A percentile compares a stretch with the other conserved stretches of the same genome.
phyloP scores from a whole-genome alignment of 139 green algal species.

The Haematococcus sp. region DNA sequence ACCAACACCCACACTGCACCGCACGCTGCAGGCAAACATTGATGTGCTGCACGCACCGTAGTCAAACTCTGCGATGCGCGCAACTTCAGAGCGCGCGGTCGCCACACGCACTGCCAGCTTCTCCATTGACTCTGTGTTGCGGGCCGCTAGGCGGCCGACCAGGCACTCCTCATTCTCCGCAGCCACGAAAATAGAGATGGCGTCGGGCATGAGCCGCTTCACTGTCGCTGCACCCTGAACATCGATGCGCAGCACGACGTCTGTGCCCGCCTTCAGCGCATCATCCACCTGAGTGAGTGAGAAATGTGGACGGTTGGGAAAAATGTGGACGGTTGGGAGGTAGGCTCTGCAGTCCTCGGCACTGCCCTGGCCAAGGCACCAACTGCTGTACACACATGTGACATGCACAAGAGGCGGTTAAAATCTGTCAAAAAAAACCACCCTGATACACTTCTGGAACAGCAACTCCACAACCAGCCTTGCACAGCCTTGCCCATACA shows the following conservation, averaged over 20 bases:
- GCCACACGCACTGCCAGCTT: conserved; percentile 11
- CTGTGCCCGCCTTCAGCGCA: conserved; percentile 65
- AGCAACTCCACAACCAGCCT: too few species aligned
- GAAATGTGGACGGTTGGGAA: background rate
- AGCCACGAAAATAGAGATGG: conserved; percentile 85
- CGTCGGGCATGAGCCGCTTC: conserved; percentile 70
- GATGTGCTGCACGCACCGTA: background rate
- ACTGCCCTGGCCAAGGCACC: background rate
- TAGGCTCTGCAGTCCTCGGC: too few species aligned
- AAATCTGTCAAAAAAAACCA: too few species aligned
- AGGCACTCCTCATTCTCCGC: conserved; percentile 81
- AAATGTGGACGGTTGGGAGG: too few species aligned
- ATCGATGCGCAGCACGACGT: conserved; percentile 93
- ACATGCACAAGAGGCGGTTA: too few species aligned
- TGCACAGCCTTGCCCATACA: too few species aligned
- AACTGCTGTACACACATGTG: too few species aligned
- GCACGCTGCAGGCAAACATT: background rate
- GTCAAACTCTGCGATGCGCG: conserved; percentile 12
- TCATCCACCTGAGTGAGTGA: conserved; percentile 48
- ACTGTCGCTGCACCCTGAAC: conserved; percentile 88
- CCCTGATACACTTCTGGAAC: too few species aligned
- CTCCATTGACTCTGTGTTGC: conserved; percentile 78
- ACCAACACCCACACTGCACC: conserved; percentile 8
- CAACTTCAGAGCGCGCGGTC: background rate
- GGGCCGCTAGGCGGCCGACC: conserved; percentile 70